Evolutionary conservation across 2,329 filamentous ascomycete genomes (phyloP).

Genomic region (Cladobotryum protrusum): DNA sequence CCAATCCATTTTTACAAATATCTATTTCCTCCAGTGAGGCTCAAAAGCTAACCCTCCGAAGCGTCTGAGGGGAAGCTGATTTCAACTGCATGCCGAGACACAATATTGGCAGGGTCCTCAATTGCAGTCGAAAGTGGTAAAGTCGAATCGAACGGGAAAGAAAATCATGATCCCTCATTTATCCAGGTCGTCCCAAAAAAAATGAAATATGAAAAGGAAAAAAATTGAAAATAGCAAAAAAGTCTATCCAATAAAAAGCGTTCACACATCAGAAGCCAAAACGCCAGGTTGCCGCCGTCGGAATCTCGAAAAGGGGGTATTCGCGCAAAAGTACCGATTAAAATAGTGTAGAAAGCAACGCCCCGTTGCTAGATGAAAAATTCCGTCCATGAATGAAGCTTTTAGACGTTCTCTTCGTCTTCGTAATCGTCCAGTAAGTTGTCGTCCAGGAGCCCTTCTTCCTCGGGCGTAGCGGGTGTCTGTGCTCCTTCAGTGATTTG

Average conservation of each 20-base stretch:
- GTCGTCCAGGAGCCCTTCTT: conserved; percentile 33
- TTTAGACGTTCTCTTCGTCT: conserved; percentile 26
- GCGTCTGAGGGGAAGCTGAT: too few relatives aligned
- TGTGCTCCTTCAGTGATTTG: conserved; percentile 62
- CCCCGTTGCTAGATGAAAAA: conserved; percentile 2
- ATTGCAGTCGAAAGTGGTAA: too few relatives aligned
- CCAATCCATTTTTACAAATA: neutral
- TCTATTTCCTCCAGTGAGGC: too few relatives aligned
- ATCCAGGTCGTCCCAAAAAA: neutral
- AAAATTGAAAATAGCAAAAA: conserved; percentile 1
- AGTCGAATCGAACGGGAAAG: neutral
- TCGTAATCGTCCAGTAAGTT: conserved; percentile 27
- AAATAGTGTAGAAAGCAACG: conserved; percentile 3
- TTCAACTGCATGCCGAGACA: too few relatives aligned
- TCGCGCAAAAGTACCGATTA: conserved; percentile 7
- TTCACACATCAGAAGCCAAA: neutral
- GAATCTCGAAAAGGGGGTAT: conserved; percentile 10
- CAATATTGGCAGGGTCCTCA: neutral
- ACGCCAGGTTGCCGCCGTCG: conserved; percentile 5
- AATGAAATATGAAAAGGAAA: neutral
- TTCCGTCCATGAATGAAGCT: neutral
- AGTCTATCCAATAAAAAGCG: conserved; percentile 1
- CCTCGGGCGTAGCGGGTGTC: conserved; percentile 34
- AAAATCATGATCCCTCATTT: neutral
- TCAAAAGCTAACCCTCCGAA: too few relatives aligned